Conservation (phyloP, 768 basidiomycete genomes). For the Krasilnikovozyma curviuscula region DNA sequence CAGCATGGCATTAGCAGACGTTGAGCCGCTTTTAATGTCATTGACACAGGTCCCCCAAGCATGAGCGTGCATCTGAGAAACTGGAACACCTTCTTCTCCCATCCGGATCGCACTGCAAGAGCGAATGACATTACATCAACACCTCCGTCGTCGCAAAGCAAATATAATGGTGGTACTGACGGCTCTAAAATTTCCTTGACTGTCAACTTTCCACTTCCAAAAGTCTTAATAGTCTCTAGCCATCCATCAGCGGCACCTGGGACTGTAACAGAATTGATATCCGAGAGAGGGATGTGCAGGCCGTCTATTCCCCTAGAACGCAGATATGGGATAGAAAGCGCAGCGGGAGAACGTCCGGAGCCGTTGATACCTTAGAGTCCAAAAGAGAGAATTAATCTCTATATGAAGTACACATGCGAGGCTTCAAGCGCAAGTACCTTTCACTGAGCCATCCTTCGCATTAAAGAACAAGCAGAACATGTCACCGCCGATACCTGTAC, state of each 20-base stretch:
- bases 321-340: conserved; percentile 53
- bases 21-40: conserved; percentile 62
- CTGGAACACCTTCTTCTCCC: conserved; percentile 80
- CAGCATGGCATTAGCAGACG: conserved; percentile 70
- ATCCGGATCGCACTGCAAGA: conserved; percentile 74
- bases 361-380: conserved; percentile 77
- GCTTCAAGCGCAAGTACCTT: too few species aligned
- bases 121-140: too few species aligned
- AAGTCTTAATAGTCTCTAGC: conserved; percentile 65
- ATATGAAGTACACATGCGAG: too few species aligned
- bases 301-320: conserved; percentile 50
- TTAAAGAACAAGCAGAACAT: conserved; percentile 78
- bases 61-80: conserved; percentile 58
- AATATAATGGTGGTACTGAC: too few species aligned
- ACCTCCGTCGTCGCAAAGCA: too few species aligned
- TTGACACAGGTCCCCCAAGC: conserved; percentile 42
- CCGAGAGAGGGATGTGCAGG: conserved; percentile 45
- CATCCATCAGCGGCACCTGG: conserved; percentile 79
- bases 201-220: conserved; percentile 58
- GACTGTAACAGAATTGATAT: conserved; percentile 17
- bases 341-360: conserved; percentile 68
- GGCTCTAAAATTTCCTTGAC: conserved; percentile 61
- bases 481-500: conserved; percentile 40
- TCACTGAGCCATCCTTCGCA: conserved; percentile 57
- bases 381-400: too few species aligned